Percentiles rank a stretch among this genome's conserved stretches.
Conservation (phyloP, 2,329 filamentous ascomycete species). For the Neofusicoccum laricinum region DNA sequence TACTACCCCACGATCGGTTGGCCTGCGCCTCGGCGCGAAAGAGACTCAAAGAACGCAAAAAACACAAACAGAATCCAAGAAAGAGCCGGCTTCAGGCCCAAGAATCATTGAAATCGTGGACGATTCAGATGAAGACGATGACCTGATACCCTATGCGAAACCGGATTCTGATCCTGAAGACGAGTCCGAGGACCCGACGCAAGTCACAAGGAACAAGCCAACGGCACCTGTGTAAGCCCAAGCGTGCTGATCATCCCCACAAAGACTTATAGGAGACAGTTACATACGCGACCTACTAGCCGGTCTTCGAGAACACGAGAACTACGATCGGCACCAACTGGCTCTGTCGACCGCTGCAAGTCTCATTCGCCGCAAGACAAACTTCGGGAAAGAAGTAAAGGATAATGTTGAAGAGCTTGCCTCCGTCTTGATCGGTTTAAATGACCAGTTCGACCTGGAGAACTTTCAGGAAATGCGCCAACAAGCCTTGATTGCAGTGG, state of each 20-base stretch:
- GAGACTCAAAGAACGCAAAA: background rate
- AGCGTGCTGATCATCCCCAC: slow-evolving; percentile 30
- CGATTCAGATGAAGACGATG: slow-evolving; percentile 54
- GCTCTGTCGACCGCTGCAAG: slow-evolving; percentile 72
- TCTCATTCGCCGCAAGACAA: slow-evolving; percentile 83
- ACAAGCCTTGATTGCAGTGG: slow-evolving; percentile 76
- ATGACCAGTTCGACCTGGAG: slow-evolving; percentile 81
- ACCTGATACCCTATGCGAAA: slow-evolving; percentile 76
- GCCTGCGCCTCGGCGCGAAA: background rate
- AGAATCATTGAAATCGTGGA: slow-evolving; percentile 54
- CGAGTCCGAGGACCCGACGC: slow-evolving; percentile 86
- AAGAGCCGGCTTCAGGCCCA: slow-evolving; percentile 30
- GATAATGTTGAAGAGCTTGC: slow-evolving; percentile 83
- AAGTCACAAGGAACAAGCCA: slow-evolving; percentile 79
- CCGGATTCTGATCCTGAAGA: slow-evolving; percentile 87
- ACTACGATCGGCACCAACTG: slow-evolving; percentile 79
- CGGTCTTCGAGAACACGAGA: slow-evolving; percentile 76
- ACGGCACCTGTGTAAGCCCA: slow-evolving; percentile 66
- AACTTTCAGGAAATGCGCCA: slow-evolving; percentile 72
- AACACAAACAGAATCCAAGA: background rate
- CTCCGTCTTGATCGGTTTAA: slow-evolving; percentile 70
- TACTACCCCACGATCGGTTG: slow-evolving; percentile 7
- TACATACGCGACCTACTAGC: slow-evolving; percentile 83
- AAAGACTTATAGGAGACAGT: slow-evolving; percentile 22
- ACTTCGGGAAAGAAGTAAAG: slow-evolving; percentile 82